Conservation (phyloP, 2,329 filamentous ascomycete species). For the Fusarium sp. region DNA sequence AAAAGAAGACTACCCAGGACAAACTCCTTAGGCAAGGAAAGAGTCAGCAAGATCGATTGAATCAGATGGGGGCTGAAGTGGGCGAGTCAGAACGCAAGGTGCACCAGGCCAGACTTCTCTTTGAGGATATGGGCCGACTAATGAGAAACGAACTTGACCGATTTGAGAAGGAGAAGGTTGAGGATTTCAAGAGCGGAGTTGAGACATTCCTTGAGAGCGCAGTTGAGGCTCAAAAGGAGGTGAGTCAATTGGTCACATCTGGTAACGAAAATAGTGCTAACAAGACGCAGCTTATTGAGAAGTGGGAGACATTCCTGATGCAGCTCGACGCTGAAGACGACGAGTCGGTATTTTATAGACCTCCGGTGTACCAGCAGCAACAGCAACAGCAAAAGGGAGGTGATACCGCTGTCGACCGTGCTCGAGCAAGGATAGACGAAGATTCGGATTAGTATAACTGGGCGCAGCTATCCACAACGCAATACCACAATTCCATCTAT, state of each 20-base stretch:
- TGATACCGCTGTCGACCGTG: conserved; percentile 71
- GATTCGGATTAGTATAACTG: conserved; percentile 66
- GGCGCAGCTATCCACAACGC: conserved; percentile 8
- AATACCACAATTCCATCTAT: conserved; percentile 31
- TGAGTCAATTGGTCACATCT: conserved; percentile 57
- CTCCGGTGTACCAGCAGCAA: conserved; percentile 68
- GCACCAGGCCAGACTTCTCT: conserved; percentile 88
- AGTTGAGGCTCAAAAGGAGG: conserved; percentile 98
- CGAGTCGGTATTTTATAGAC: conserved; percentile 74
- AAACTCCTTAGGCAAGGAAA: conserved; percentile 95
- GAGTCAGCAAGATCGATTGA: conserved; percentile 94
- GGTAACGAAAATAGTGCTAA: conserved; percentile 35
- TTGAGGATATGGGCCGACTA: conserved; percentile 96
- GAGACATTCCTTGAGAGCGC: conserved; percentile 98
- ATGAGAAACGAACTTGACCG: conserved; percentile 93
- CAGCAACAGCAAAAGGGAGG: conserved; percentile 62
- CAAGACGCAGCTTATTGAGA: conserved; percentile 73
- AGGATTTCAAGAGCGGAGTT: conserved; percentile 98
- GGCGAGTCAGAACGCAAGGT: conserved; percentile 94
- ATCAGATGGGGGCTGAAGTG: conserved; percentile 92
- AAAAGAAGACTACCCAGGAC: conserved; percentile 89
- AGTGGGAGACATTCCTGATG: conserved; percentile 98
- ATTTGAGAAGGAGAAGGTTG: conserved; percentile 97
- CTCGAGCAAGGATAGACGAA: conserved; percentile 69
- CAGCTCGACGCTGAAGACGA: conserved; percentile 96